A percentile compares a stretch with the other conserved stretches of the same genome.
These are phyloP conservation scores for Thermothelomyces thermophilus DNA, from an alignment of 2,329 filamentous ascomycete species.

Conservation along the genomic window DNA sequence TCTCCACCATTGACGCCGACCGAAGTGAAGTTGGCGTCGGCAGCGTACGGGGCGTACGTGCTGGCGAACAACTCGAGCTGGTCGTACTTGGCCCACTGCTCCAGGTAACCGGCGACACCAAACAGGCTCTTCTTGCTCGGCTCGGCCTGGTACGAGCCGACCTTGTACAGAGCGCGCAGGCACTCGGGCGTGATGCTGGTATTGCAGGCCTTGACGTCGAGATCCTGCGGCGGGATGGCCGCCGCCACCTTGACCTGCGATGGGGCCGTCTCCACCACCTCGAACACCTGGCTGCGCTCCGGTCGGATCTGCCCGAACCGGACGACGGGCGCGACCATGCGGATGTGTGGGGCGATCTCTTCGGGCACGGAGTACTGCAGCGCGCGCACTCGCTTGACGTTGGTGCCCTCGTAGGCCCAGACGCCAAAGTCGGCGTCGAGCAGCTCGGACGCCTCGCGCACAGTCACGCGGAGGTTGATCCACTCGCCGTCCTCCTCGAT, in stretches of 20 bases:
- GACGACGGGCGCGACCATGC: constrained; percentile 58
- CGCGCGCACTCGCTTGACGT: constrained; percentile 38
- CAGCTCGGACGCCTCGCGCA: constrained; percentile 46
- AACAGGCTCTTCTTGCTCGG: constrained; percentile 54
- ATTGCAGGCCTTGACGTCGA: constrained; percentile 31
- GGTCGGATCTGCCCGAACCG: constrained; percentile 47
- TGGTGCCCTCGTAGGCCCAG: constrained; percentile 41
- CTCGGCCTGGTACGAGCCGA: constrained; percentile 42
- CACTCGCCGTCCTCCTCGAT: constrained; percentile 48
- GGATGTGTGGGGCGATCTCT: constrained; percentile 46
- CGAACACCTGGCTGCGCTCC: constrained; percentile 27
- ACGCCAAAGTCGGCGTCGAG: constrained; percentile 49
- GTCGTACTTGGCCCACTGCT: constrained; percentile 39
- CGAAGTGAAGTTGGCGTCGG: constrained; percentile 50
- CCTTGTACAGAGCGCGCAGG: constrained; percentile 39
- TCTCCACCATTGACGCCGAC: constrained; percentile 51
- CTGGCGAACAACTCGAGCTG: constrained; percentile 53
- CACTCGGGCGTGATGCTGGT: constrained; percentile 38
- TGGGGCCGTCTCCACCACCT: constrained; percentile 14
- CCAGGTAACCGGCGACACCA: constrained; percentile 49
- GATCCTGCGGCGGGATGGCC: constrained; percentile 17
- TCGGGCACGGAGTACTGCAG: constrained; percentile 55
- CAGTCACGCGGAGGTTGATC: constrained; percentile 50
- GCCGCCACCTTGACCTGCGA: constrained; percentile 16
- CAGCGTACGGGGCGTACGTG: constrained; percentile 40